These are phyloP conservation scores for Tagetes patula DNA, from an alignment of 129 eudicot genomes.

Conservation along the genomic window DNA sequence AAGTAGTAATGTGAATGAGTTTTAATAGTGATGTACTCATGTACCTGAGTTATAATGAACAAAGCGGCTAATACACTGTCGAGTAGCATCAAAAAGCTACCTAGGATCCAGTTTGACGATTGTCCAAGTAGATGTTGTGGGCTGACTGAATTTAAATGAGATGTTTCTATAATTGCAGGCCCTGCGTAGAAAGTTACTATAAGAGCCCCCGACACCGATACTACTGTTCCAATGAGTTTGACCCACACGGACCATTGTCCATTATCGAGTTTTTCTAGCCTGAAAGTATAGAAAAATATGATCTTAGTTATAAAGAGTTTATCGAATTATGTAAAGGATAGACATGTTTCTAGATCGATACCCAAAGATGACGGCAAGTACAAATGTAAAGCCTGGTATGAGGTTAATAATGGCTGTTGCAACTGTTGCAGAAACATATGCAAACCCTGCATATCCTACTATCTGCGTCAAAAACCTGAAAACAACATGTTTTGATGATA, in stretches of 20 bases:
- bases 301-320: not conserved
- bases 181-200: conserved; percentile 46
- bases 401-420: conserved; percentile 59
- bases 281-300: conserved; percentile 23
- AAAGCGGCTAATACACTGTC: conserved; percentile 35
- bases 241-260: conserved; percentile 40
- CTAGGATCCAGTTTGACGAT: conserved; percentile 36
- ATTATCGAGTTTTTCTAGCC: conserved; percentile 62
- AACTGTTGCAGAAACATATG: conserved; percentile 49
- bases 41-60: conserved; percentile 43
- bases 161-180: conserved; percentile 26
- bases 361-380: conserved; percentile 62
- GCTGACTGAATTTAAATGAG: conserved; percentile 22
- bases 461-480: conserved; percentile 52
- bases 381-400: conserved; percentile 57
- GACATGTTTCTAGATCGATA: conserved; percentile 20
- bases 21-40: not conserved
- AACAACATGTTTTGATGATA: not conserved
- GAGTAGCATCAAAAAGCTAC: conserved; percentile 41
- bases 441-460: conserved; percentile 53
- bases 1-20: not conserved
- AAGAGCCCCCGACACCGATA: conserved; percentile 39
- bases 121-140: conserved; percentile 7
- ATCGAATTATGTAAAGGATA: not conserved
- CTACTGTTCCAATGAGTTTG: conserved; percentile 40